Evolutionary conservation across 2,329 filamentous ascomycete species (phyloP).

Genomic region (Parastagonospora avenae): DNA sequence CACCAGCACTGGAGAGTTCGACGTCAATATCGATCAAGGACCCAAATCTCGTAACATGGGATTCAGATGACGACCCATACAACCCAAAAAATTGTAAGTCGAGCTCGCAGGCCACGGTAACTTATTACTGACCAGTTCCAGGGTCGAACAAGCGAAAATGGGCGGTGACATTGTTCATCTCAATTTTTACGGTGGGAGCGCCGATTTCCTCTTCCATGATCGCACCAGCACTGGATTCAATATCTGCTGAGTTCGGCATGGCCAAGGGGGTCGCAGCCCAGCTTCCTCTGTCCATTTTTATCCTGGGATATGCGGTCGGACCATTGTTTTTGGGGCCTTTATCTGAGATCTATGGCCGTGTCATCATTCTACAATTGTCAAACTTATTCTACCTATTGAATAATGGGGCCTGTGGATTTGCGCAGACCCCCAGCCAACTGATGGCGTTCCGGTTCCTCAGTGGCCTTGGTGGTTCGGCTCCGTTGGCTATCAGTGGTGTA

Average conservation of each 20-base stretch:
- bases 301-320: slow-evolving; percentile 48
- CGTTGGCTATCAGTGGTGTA: slow-evolving; percentile 46
- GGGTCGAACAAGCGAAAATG: slow-evolving; percentile 48
- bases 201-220: slow-evolving; percentile 50
- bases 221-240: slow-evolving; percentile 39
- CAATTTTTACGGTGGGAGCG: slow-evolving; percentile 46
- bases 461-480: slow-evolving; percentile 46
- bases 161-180: slow-evolving; percentile 52
- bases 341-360: slow-evolving; percentile 47
- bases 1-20: slow-evolving; percentile 26
- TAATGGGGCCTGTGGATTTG: slow-evolving; percentile 49
- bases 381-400: slow-evolving; percentile 48
- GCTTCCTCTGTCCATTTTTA: slow-evolving; percentile 47
- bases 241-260: slow-evolving; percentile 43
- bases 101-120: no score
- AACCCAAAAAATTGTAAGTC: slow-evolving; percentile 44
- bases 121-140: neutral
- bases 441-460: slow-evolving; percentile 46
- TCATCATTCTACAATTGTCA: slow-evolving; percentile 42
- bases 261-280: slow-evolving; percentile 36
- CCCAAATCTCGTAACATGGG: slow-evolving; percentile 50
- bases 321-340: slow-evolving; percentile 46
- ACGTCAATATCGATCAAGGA: slow-evolving; percentile 33
- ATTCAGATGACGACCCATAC: slow-evolving; percentile 51
- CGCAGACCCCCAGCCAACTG: slow-evolving; percentile 39